phyloP scores from a whole-genome alignment of 1,284 basidiomycete species.

The Austroboletus niveus region DNA sequence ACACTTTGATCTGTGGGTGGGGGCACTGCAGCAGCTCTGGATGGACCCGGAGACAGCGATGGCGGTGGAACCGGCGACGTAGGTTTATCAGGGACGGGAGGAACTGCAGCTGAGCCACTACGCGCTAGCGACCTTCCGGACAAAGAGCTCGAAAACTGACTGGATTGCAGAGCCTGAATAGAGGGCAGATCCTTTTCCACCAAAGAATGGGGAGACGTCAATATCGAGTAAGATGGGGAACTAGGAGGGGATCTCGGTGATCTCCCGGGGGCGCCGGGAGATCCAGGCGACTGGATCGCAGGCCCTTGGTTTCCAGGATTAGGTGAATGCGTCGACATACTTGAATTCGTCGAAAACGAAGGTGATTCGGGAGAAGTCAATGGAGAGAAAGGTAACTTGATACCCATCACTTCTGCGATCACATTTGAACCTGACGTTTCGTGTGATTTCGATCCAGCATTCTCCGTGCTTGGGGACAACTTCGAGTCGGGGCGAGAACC shows the following conservation, averaged over 20 bases:
- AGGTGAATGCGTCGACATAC: slow-evolving; percentile 24
- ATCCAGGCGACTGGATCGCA: slow-evolving; percentile 13
- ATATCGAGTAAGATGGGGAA: slow-evolving; percentile 38
- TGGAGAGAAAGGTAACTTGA: slow-evolving; percentile 33
- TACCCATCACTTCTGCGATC: slow-evolving; percentile 28
- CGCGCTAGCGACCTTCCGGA: slow-evolving; percentile 16
- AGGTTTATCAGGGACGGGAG: slow-evolving; percentile 30
- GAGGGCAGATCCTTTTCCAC: slow-evolving; percentile 34
- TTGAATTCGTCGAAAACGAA: slow-evolving; percentile 33
- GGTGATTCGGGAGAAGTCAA: slow-evolving; percentile 31
- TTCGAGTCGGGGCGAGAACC: slow-evolving; percentile 38
- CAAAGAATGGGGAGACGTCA: slow-evolving; percentile 46
- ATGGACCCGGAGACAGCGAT: slow-evolving; percentile 8
- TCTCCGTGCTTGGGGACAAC: slow-evolving; percentile 30
- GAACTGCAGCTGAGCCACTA: slow-evolving; percentile 13
- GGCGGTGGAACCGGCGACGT: slow-evolving; percentile 3
- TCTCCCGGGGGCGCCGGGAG: slow-evolving; percentile 15
- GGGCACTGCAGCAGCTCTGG: slow-evolving; percentile 15
- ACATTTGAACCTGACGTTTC: slow-evolving; percentile 20
- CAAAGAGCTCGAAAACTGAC: slow-evolving; percentile 6
- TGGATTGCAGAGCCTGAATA: slow-evolving; percentile 28
- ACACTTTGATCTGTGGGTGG: slow-evolving; percentile 36
- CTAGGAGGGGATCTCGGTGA: slow-evolving; percentile 19
- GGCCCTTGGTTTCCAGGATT: slow-evolving; percentile 14
- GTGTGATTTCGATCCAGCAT: slow-evolving; percentile 20